A percentile compares a stretch with the other conserved stretches of the same genome.
These are phyloP conservation scores for Irpex rosettiformis DNA, from an alignment of 1,284 basidiomycete genomes.

Conservation along the genomic window DNA sequence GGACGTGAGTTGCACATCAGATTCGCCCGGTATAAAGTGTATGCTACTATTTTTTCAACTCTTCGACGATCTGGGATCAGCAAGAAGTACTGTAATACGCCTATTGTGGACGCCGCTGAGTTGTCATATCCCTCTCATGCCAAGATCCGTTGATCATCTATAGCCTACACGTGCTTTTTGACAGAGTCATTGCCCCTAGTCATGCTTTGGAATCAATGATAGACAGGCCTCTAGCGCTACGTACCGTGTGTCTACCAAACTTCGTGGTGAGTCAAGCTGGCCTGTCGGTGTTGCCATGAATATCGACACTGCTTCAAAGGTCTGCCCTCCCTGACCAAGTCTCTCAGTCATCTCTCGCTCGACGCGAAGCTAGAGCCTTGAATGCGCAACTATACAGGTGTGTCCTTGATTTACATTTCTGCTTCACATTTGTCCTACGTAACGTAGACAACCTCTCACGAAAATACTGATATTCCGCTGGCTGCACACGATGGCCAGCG, in stretches of 20 bases:
- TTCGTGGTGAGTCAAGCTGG: background rate
- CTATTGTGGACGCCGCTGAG: slow-evolving; percentile 10
- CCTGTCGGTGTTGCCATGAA: background rate
- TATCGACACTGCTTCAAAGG: background rate
- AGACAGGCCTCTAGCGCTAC: background rate
- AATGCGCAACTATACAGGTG: background rate
- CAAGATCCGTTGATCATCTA: slow-evolving; percentile 9
- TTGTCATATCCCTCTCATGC: slow-evolving; percentile 2
- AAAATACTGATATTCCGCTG: too few species aligned
- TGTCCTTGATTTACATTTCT: too few species aligned
- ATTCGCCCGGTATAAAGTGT: slow-evolving; percentile 11
- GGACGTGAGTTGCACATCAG: slow-evolving; percentile 27
- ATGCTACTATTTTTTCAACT: slow-evolving; percentile 10
- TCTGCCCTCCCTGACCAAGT: background rate
- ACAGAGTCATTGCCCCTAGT: background rate
- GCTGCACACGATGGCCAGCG: too few species aligned
- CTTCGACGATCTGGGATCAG: background rate
- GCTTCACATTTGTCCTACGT: too few species aligned
- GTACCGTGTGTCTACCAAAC: background rate
- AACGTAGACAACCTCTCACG: too few species aligned
- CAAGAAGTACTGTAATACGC: slow-evolving; percentile 5
- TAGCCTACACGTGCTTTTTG: background rate
- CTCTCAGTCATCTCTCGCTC: background rate
- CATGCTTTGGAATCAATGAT: background rate
- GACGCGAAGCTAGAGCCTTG: background rate